Conservation (phyloP, 768 basidiomycete species). For the Boletus rubroflammeus region DNA sequence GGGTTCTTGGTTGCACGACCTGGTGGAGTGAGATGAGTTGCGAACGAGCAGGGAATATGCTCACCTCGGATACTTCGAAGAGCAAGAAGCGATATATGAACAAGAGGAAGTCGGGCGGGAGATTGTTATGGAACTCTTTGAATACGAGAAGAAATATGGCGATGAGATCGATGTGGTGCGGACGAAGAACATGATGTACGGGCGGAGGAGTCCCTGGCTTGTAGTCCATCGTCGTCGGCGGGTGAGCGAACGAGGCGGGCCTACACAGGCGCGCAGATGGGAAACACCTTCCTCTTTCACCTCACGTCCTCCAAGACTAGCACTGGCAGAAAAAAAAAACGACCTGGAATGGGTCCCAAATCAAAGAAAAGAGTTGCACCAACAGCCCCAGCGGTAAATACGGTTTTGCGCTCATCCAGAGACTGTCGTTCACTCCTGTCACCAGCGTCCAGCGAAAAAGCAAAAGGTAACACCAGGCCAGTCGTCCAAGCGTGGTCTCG, state of each 20-base stretch:
- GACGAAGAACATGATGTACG: conserved; percentile 62
- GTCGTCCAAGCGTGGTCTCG: conserved; percentile 11
- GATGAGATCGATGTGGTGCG: conserved; percentile 73
- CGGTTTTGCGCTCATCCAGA: neutral
- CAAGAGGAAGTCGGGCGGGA: conserved; percentile 56
- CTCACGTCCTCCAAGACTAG: neutral
- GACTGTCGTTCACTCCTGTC: neutral
- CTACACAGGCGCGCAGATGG: conserved; percentile 1
- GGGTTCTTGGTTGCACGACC: conserved; percentile 63
- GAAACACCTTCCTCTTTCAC: conserved; percentile 25
- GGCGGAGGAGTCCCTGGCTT: conserved; percentile 50
- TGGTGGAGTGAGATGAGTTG: conserved; percentile 27
- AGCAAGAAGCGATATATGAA: conserved; percentile 65
- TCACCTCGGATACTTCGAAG: conserved; percentile 68
- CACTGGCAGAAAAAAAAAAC: neutral
- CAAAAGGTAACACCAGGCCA: conserved; percentile 46
- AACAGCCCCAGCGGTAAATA: conserved; percentile 26
- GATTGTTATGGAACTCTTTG: conserved; percentile 52
- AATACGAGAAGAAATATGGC: conserved; percentile 60
- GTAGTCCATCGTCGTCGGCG: conserved; percentile 23
- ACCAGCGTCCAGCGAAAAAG: conserved; percentile 52
- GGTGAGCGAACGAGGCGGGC: neutral
- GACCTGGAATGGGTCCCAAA: conserved; percentile 26
- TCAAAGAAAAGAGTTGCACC: conserved; percentile 35
- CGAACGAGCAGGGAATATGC: neutral